Conservation (phyloP, 129 eudicot species). For the Helichrysum umbraculigerum region DNA sequence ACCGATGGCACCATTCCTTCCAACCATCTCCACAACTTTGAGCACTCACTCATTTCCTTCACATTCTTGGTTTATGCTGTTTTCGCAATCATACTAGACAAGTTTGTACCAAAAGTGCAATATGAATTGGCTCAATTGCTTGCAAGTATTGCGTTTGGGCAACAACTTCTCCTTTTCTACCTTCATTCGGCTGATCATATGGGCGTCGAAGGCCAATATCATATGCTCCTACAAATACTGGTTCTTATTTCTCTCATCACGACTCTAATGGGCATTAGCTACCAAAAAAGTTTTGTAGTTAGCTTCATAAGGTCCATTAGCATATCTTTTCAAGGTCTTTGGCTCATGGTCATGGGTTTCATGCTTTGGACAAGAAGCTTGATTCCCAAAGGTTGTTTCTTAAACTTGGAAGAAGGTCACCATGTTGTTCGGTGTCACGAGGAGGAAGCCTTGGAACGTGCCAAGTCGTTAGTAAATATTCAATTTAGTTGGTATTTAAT, state of each 20-base stretch:
- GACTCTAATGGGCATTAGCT: constrained; percentile 57
- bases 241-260: constrained; percentile 50
- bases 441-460: constrained; percentile 63
- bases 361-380: constrained; percentile 78
- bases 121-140: constrained; percentile 54
- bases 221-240: constrained; percentile 71
- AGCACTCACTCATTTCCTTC: constrained; percentile 69
- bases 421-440: constrained; percentile 71
- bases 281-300: constrained; percentile 50
- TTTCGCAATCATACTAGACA: constrained; percentile 62
- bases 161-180: constrained; percentile 85
- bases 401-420: constrained; percentile 81
- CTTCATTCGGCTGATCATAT: constrained; percentile 94
- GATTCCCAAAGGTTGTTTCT: constrained; percentile 82
- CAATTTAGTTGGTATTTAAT: constrained; percentile 85
- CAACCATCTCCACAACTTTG: constrained; percentile 90
- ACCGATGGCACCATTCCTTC: constrained; percentile 78
- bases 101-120: constrained; percentile 43
- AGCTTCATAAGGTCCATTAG: constrained; percentile 70
- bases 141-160: constrained; percentile 65
- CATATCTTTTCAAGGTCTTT: constrained; percentile 72
- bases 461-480: constrained; percentile 77
- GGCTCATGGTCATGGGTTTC: constrained; percentile 91
- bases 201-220: constrained; percentile 98
- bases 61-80: constrained; percentile 61